Conservation (phyloP, 805 yeast species). For the Komagataella pastoris region DNA sequence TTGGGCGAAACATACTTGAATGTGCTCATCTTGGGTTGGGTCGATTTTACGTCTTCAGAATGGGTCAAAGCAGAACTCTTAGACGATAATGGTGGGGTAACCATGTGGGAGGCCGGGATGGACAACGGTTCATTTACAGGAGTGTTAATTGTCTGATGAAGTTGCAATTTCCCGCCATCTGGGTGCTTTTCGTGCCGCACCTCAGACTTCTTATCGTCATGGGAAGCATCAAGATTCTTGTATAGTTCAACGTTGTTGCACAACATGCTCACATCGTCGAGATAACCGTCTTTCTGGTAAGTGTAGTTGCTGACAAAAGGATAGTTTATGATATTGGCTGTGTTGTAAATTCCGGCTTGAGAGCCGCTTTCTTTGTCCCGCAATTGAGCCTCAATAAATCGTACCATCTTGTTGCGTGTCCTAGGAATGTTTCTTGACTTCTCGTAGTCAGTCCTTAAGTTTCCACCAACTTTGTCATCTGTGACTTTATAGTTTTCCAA, state of each 20-base stretch:
- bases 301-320: slow-evolving; percentile 42
- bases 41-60: not conserved
- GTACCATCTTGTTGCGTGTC: slow-evolving; percentile 7
- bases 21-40: not conserved
- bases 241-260: slow-evolving; percentile 36
- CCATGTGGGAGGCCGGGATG: not conserved
- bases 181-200: slow-evolving; percentile 10
- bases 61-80: slow-evolving; percentile 1
- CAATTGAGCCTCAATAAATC: slow-evolving; percentile 13
- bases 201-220: slow-evolving; percentile 3
- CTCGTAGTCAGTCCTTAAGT: slow-evolving; percentile 2
- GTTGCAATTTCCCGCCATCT: slow-evolving; percentile 1
- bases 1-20: not conserved
- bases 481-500: slow-evolving; percentile 5
- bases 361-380: slow-evolving; percentile 2
- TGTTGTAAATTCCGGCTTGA: slow-evolving; percentile 1
- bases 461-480: slow-evolving; percentile 1
- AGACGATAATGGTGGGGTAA: slow-evolving; percentile 3
- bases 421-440: not conserved
- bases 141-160: not conserved
- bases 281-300: slow-evolving; percentile 32
- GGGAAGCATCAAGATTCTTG: slow-evolving; percentile 13
- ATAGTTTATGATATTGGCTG: slow-evolving; percentile 21
- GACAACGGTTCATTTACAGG: not conserved
- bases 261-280: slow-evolving; percentile 32